Base-by-base conservation (phyloP, 768 basidiomycete species). In the Cystoderma amianthinum region DNA sequence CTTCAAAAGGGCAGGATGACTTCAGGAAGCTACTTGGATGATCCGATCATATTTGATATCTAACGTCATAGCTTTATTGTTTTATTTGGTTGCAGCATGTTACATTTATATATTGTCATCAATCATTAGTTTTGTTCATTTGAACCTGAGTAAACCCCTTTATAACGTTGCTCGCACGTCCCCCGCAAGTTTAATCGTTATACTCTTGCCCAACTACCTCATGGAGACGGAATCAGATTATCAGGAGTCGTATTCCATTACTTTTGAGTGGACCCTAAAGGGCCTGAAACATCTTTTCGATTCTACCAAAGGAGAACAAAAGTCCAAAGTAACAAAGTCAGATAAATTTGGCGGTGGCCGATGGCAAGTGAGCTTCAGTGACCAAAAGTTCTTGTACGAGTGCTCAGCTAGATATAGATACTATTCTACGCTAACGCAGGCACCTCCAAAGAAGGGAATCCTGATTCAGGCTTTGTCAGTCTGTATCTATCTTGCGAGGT, bases 371-470 rank as follows among this genome's bases (percentile, higher is more conserved):
- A 36, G 17, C n/a, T 34, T 32, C 33, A 20, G 25, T 10, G 24
- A 11, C 24, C 16, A 25, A 40, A 19, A 16, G 25, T n/a, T 15
- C 6, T 32, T 38, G 21, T 32, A n/a, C n/a, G n/a, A 43, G 51
- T 44, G 49, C 47, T 41, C 25, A 37, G 4, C 48, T 45, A 30
- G 17, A 48, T 41, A 7, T 50, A 90, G 78, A 80, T 90, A 34
- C 58, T 93, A 35, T 90, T 90, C 62, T 93, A 92, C 55, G 73
- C 88, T 4, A 91, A 89, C 55, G 81, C 85, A 30, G 86, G 87
- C 0, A 74, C 71, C 15, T 64, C 70, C n/a, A 71, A 73, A 32
- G 73, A 76, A 36, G 67, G 64, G 2, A 48, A 58, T n/a, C 56
- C 65, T 10, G 71, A 69, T 2, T 68, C 73, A 4, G 71, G 74